Conservation (phyloP, 176 grass and related monocot genomes). For the Ananas comosus region DNA sequence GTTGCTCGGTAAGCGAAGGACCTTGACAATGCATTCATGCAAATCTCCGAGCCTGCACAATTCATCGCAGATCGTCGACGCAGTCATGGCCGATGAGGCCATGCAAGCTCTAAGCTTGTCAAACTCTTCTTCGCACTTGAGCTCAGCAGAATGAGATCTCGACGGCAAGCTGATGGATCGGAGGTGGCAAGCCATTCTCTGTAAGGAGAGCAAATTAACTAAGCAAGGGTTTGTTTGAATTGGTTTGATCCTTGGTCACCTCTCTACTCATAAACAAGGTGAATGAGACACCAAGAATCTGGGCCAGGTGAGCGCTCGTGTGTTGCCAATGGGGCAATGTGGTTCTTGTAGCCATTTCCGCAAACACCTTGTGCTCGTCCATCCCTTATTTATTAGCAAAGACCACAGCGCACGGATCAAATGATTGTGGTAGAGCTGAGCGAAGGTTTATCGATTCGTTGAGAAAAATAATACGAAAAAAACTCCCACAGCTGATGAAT, state of each 20-base stretch:
- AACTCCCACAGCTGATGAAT: not conserved
- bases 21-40: conserved; percentile 28
- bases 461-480: not conserved
- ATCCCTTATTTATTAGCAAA: not conserved
- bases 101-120: conserved; percentile 24
- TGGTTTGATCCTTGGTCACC: not conserved
- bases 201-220: not conserved
- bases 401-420: not conserved
- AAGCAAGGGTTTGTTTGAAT: not conserved
- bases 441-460: not conserved
- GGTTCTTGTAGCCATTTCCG: not conserved
- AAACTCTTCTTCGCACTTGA: conserved; percentile 28
- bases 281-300: not conserved
- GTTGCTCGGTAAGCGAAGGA: conserved; percentile 32
- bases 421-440: not conserved
- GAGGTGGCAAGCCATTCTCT: conserved; percentile 31
- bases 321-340: not conserved
- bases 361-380: not conserved
- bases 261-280: not conserved
- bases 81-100: conserved; percentile 10
- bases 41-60: conserved; percentile 32
- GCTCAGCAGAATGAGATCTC: conserved; percentile 14
- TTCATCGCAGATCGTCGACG: conserved; percentile 15
- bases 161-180: conserved; percentile 39
- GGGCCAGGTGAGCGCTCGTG: not conserved